phyloP scores from a whole-genome alignment of 2,329 filamentous ascomycete species.

The Fusarium beomiforme region DNA sequence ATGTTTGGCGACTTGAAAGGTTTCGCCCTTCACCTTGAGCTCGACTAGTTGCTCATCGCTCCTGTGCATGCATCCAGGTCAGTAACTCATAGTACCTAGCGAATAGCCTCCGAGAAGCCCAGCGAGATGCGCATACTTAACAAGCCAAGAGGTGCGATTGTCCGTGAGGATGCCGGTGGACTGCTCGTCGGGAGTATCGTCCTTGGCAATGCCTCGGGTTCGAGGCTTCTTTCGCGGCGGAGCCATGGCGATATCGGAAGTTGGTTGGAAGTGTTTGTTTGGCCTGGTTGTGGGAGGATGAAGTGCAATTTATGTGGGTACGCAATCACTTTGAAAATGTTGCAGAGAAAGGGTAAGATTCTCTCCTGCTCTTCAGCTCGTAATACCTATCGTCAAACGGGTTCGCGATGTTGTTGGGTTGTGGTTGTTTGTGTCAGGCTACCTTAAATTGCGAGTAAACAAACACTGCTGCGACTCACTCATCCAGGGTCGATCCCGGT shows the following conservation, averaged over 20 bases:
- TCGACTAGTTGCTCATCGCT: conserved; percentile 46
- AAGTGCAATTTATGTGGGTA: not conserved
- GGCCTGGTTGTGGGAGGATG: not conserved
- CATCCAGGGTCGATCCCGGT: not conserved
- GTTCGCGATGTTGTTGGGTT: not conserved
- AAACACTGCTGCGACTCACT: not conserved
- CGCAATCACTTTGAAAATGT: not conserved
- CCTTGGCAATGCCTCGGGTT: conserved; percentile 12
- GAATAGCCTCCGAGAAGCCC: not conserved
- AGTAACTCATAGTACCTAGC: not conserved
- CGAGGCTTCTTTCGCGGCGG: conserved; percentile 35
- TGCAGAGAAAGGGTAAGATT: not conserved
- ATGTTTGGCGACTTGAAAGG: conserved; percentile 44
- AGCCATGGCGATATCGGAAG: conserved; percentile 7
- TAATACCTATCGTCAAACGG: not conserved
- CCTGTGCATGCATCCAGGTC: conserved; percentile 25
- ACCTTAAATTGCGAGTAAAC: not conserved
- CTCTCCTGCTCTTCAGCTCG: not conserved
- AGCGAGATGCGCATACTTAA: conserved; percentile 43
- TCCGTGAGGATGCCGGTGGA: conserved; percentile 44
- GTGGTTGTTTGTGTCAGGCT: not conserved
- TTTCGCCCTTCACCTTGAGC: conserved; percentile 44
- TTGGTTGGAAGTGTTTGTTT: too few species aligned
- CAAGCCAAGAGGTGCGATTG: conserved; percentile 48
- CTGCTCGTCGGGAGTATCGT: conserved; percentile 31